These are phyloP conservation scores for Pseudogymnoascus sp. DNA, from an alignment of 2,329 filamentous ascomycete species.

Conservation along the genomic window DNA sequence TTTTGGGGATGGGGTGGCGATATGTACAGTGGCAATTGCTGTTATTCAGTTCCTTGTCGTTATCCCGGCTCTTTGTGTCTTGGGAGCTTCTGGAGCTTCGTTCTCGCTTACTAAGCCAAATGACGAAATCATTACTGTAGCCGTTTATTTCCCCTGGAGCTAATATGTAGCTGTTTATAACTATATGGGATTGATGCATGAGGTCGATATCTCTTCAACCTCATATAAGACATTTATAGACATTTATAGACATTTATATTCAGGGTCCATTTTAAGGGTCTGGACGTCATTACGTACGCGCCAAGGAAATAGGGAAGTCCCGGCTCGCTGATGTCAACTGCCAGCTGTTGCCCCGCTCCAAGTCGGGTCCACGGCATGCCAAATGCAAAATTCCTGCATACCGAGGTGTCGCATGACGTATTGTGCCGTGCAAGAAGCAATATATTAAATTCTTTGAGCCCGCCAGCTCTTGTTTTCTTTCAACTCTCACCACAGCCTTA, in stretches of 20 bases:
- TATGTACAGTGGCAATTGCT: not conserved
- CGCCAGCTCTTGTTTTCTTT: not conserved
- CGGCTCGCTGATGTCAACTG: too few relatives aligned
- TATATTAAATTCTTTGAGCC: constrained; percentile 1
- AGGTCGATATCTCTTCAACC: not conserved
- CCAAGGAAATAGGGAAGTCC: not conserved
- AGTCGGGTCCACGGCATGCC: not conserved
- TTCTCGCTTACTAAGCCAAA: not conserved
- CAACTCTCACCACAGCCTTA: not conserved
- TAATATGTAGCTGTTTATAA: not conserved
- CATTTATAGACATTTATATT: not conserved
- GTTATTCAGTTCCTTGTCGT: not conserved
- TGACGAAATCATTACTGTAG: not conserved
- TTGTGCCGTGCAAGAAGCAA: not conserved
- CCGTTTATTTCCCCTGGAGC: not conserved
- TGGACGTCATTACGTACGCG: not conserved
- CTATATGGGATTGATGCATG: not conserved
- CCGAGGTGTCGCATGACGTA: constrained; percentile 3
- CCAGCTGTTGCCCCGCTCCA: not conserved
- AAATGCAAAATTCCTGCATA: not conserved
- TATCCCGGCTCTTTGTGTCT: not conserved
- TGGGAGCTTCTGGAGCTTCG: not conserved
- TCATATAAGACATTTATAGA: not conserved
- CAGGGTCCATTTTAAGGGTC: not conserved
- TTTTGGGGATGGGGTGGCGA: not conserved